These are phyloP conservation scores for Gossypium trilobum DNA, from an alignment of 441 rosid genomes.

Conservation along the genomic window DNA sequence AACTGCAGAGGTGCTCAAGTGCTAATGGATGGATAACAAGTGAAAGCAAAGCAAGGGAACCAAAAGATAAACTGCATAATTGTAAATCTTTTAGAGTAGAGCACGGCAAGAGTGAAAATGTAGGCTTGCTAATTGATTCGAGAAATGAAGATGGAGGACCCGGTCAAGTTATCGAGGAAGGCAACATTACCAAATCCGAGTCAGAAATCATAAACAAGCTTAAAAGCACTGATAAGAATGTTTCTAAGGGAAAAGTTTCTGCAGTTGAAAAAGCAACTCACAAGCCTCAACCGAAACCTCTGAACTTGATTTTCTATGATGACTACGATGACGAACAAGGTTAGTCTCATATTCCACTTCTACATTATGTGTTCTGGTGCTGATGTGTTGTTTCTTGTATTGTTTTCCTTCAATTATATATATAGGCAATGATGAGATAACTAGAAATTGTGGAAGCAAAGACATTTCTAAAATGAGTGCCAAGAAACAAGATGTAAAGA, in stretches of 20 bases:
- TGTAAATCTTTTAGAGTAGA: slow-evolving; percentile 16
- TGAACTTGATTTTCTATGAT: slow-evolving; percentile 23
- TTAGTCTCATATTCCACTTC: slow-evolving; percentile 10
- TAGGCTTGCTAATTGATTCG: neutral
- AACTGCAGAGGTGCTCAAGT: slow-evolving; percentile 30
- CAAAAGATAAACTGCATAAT: slow-evolving; percentile 16
- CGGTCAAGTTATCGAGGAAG: slow-evolving; percentile 17
- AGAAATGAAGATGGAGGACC: slow-evolving; percentile 19
- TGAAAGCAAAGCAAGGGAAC: slow-evolving; percentile 21
- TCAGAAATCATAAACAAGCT: slow-evolving; percentile 2
- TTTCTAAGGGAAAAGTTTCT: slow-evolving; percentile 1
- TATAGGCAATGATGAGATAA: slow-evolving; percentile 36
- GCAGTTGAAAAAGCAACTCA: slow-evolving; percentile 16
- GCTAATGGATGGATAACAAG: slow-evolving; percentile 22
- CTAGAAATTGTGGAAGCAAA: slow-evolving; percentile 24
- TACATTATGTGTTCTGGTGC: neutral
- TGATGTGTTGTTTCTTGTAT: neutral
- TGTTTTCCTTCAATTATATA: slow-evolving; percentile 7
- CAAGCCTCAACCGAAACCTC: slow-evolving; percentile 31
- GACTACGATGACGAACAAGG: slow-evolving; percentile 21
- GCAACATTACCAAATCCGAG: slow-evolving; percentile 1
- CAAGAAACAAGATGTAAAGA: slow-evolving; percentile 35
- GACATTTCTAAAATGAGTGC: slow-evolving; percentile 31
- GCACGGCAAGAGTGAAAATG: slow-evolving; percentile 15
- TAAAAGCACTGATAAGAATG: slow-evolving; percentile 21